Evolutionary conservation across 1,139 yeast species (phyloP), one percentile per base, ranked within the genome.

Genomic region (Taiozyma sp.): DNA sequence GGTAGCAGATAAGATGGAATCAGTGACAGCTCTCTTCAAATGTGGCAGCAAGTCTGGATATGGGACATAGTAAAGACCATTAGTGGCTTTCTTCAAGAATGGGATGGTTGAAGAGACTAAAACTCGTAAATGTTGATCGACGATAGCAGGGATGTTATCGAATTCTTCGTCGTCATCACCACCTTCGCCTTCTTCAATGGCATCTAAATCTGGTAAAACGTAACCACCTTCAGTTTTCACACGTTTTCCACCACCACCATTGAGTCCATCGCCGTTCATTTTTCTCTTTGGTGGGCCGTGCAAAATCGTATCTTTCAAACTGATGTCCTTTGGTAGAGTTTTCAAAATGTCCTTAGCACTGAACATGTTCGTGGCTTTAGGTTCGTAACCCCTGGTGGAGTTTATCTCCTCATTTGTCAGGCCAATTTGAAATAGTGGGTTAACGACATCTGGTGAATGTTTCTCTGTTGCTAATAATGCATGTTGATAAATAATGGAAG

Each of bases 401-500:
- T 65, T 63, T 13, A 58, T 56, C 30, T 56, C 49, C 52, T 71
- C 74, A 50, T 70, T 68, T 9, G 72, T 61, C 11, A 69, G 49
- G 1, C 72, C 75, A 8, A 73, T 68, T 47, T 64, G 58, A 3
- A 58, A 54, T 13, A 71, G 50, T 5, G 72, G 72, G 50, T 69
- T 63, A 8, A 62, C 53, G 9, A 73, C 67, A 26, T 65, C 66
- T 11, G 84, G 80, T 7, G 85, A 73, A 46, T 72, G 69, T 51
- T 73, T 74, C 64, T 90, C 97, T 34, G 87, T 72, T 42, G 77
- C 64, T 43, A 69, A 62, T 54, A 93, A 74, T 7, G 85, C 81
- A 9, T 76, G 68, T 48, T 76, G 74, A 63, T 86, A 93, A 8
- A 95, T 76, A 47, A 74, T 70, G 0, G 95, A 77, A 0, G 95